Conservation (phyloP, 345 rosid species). For the Acer negundo region DNA sequence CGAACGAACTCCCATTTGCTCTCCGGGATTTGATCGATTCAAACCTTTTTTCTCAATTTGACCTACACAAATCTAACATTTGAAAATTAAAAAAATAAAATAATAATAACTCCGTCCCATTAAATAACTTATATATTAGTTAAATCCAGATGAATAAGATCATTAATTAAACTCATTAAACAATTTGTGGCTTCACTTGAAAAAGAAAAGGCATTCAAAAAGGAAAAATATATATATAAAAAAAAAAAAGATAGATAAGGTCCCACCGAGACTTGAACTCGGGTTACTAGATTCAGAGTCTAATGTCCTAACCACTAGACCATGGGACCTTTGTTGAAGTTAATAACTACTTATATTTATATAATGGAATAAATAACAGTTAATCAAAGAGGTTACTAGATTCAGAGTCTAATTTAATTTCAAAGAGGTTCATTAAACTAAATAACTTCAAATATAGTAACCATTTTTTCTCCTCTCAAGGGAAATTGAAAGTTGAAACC, state of each 20-base stretch:
- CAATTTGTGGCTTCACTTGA: too few species aligned
- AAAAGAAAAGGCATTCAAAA: too few species aligned
- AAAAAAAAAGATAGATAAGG: conserved; percentile 29
- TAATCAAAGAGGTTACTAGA: too few species aligned
- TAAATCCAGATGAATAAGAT: too few species aligned
- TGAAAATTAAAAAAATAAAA: too few species aligned
- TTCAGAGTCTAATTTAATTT: too few species aligned
- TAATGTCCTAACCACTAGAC: conserved; percentile 98
- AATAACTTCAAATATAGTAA: too few species aligned
- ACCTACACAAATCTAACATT: too few species aligned
- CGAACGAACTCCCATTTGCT: neutral
- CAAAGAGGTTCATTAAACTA: neutral
- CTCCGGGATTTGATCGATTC: neutral
- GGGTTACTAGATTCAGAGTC: conserved; percentile 99
- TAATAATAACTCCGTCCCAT: too few species aligned
- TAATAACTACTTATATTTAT: neutral
- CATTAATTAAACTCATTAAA: too few species aligned
- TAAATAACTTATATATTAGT: too few species aligned
- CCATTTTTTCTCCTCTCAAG: neutral
- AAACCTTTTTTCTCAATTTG: neutral
- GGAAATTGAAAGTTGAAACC: neutral
- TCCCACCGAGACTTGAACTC: conserved; percentile 99
- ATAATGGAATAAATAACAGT: neutral
- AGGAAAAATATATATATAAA: too few species aligned
- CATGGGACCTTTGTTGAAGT: conserved; percentile 41